Evolutionary conservation across 2,329 filamentous ascomycete genomes (phyloP), one percentile per base, ranked within the genome.

Genomic region (Fusarium sublunatum): DNA sequence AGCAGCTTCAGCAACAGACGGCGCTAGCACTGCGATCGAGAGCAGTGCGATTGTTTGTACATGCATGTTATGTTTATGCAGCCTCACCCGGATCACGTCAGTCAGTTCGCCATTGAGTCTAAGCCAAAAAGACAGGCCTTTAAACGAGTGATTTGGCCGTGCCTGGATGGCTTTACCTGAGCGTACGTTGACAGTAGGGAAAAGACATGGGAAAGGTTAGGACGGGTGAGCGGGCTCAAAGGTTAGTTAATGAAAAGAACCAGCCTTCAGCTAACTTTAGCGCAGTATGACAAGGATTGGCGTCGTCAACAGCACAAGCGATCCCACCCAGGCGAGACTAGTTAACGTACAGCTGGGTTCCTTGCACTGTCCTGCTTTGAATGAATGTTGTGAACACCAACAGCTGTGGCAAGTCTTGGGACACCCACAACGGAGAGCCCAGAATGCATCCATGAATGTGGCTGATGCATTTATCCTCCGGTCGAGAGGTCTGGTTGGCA

Each of bases 81-180:
- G 13, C 11, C 48, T 48, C 29, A 12, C 12, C 36, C 39, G 36
- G 34, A 13, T 19, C 19, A 19, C 13, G 36, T 38, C 52, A 38
- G 49, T 45, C 32, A 22, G 24, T 29, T 41, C 45, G 45, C 45
- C 64, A 62, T 58, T 41, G 45, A 52, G 54, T 39, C 25, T 26
- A 50, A 54, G 39, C 15, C n/a, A 28, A 39, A 55, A 29, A 28
- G 48, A 26, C 22, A 46, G 60, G 60, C 56, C 60, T 44, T 39
- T 52, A 58, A 65, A 46, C 64, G 55, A 67, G 56, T 50, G 56
- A 61, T 67, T 53, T 24, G 60, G 49, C 64, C 64, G 38, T 43
- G 28, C 41, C 45, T 38, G 40, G 29, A 29, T 32, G 24, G 42
- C 36, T 45, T 26, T 48, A 39, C 59, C 49, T 67, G 40, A 32